phyloP scores from a whole-genome alignment of 2,329 filamentous ascomycete species.

The Aureobasidium pullulans region DNA sequence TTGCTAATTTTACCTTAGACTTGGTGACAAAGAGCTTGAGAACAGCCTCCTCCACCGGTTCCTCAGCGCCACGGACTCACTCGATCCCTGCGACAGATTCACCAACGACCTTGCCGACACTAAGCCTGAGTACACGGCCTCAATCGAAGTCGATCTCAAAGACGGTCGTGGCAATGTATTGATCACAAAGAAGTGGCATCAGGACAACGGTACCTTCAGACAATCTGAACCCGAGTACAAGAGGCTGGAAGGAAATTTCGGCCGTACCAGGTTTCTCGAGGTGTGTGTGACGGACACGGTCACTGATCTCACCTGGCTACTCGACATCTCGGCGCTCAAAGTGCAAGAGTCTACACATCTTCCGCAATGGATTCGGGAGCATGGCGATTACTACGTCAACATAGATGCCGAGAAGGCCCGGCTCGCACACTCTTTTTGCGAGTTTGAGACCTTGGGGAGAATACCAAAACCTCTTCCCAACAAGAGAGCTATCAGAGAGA shows the following conservation, averaged over 20 bases:
- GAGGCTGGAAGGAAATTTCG: not conserved
- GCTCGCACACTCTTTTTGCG: not conserved
- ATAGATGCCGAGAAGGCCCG: not conserved
- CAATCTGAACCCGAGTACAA: not conserved
- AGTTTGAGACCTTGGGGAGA: not conserved
- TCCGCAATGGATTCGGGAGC: not conserved
- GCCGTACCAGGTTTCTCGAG: conserved; percentile 20
- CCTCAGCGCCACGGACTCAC: conserved; percentile 17
- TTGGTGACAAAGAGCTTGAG: conserved; percentile 22
- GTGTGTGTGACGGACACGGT: conserved; percentile 17
- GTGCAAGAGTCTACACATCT: not conserved
- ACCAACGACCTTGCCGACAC: conserved; percentile 20
- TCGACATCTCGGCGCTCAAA: conserved; percentile 21
- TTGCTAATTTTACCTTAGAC: conserved; percentile 19
- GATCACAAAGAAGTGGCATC: conserved; percentile 22
- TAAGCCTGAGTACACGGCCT: conserved; percentile 23
- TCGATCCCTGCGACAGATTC: conserved; percentile 21
- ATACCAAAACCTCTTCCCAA: not conserved
- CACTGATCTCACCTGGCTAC: conserved; percentile 27
- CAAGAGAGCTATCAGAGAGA: conserved; percentile 3
- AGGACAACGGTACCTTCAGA: not conserved
- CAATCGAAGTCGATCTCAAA: conserved; percentile 22
- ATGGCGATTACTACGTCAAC: conserved; percentile 1
- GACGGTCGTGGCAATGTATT: conserved; percentile 18
- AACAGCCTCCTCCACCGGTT: conserved; percentile 17